Percentiles rank a stretch among this genome's conserved stretches.
Conservation (phyloP, 2,329 filamentous ascomycete genomes). For the Colletotrichum plurivorum region DNA sequence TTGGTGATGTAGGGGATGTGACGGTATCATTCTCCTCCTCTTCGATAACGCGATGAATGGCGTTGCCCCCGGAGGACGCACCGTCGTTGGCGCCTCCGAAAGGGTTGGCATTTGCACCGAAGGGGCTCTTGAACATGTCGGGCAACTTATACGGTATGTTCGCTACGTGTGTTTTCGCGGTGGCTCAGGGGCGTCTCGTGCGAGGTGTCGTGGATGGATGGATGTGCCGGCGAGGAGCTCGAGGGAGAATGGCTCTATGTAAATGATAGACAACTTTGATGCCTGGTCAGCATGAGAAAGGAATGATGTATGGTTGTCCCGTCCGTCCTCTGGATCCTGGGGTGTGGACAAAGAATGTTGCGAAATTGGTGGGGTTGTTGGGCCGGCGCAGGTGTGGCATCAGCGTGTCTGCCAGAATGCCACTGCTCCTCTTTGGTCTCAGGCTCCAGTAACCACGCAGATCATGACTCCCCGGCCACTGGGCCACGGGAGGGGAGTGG, state of each 20-base stretch:
- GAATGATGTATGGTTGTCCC: constrained; percentile 31
- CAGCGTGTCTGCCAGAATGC: constrained; percentile 14
- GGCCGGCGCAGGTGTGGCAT: constrained; percentile 16
- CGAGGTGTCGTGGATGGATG: constrained; percentile 66
- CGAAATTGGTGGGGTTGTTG: constrained; percentile 36
- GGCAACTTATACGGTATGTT: constrained; percentile 69
- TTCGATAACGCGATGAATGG: constrained; percentile 76
- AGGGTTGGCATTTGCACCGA: constrained; percentile 78
- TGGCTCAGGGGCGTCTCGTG: background rate
- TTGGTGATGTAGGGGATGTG: constrained; percentile 79
- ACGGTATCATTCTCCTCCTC: constrained; percentile 86
- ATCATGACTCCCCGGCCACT: constrained; percentile 10
- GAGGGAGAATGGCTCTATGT: constrained; percentile 49
- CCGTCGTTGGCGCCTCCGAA: constrained; percentile 72
- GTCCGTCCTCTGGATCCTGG: constrained; percentile 20
- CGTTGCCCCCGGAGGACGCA: constrained; percentile 47
- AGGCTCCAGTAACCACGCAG: constrained; percentile 19
- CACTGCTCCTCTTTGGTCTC: constrained; percentile 18
- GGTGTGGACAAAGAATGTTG: constrained; percentile 39
- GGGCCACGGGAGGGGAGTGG: background rate
- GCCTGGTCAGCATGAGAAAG: constrained; percentile 40
- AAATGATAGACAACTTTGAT: too few relatives aligned
- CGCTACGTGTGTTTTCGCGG: constrained; percentile 15
- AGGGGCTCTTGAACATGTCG: constrained; percentile 82
- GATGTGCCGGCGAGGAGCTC: constrained; percentile 73